These are phyloP conservation scores for Coleophoma cylindrospora DNA, from an alignment of 2,329 filamentous ascomycete species.

Conservation along the genomic window DNA sequence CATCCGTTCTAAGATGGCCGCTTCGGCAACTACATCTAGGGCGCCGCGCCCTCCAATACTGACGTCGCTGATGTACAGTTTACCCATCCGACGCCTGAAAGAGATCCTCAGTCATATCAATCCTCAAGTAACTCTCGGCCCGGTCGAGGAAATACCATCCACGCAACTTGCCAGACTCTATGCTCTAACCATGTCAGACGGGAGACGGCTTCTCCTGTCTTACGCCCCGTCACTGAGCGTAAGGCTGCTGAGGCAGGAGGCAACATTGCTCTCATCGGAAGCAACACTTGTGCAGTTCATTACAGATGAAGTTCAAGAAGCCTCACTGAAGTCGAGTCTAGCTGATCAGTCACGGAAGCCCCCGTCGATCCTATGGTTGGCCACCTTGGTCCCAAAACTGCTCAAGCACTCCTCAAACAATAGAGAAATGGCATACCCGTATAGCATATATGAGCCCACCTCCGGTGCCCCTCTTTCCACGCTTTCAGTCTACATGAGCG, in stretches of 20 bases:
- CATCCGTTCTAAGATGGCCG: background rate
- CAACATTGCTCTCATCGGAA: constrained; percentile 22
- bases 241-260: constrained; percentile 24
- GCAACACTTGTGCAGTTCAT: constrained; percentile 23
- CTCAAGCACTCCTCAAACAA: constrained; percentile 25
- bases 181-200: constrained; percentile 23
- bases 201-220: constrained; percentile 20
- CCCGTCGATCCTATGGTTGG: constrained; percentile 1
- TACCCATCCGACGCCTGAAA: constrained; percentile 23
- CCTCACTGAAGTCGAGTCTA: background rate
- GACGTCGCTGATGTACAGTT: constrained; percentile 23
- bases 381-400: constrained; percentile 20
- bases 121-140: constrained; percentile 17
- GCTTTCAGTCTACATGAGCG: constrained; percentile 18
- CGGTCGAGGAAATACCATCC: constrained; percentile 24
- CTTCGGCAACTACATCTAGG: constrained; percentile 11
- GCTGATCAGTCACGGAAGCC: background rate
- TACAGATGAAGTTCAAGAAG: constrained; percentile 6
- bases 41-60: constrained; percentile 15
- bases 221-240: constrained; percentile 21
- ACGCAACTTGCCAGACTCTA: constrained; percentile 25
- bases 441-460: constrained; percentile 21
- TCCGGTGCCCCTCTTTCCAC: constrained; percentile 19
- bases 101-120: constrained; percentile 22
- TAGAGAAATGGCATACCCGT: constrained; percentile 24